Base-by-base conservation (phyloP, 768 basidiomycete genomes). In the Boletus barrowsii region DNA sequence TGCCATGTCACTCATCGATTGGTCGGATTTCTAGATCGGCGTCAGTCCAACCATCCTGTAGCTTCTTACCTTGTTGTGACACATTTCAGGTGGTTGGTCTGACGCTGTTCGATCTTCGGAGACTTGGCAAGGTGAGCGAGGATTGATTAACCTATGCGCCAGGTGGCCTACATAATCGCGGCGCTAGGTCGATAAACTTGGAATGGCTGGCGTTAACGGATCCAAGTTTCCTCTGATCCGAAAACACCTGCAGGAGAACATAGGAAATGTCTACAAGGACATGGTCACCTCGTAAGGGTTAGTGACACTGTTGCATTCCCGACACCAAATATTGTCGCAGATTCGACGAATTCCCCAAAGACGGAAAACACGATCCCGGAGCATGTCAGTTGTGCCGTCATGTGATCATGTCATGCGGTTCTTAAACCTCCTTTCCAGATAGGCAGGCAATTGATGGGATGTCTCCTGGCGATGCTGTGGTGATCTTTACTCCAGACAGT, bases 401-500 rank as follows among this genome's bases (percentile, higher is more conserved):
- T 52, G 39, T 35, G 41, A 44, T 54, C 48, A 44, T 46, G 49
- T 33, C 10, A 51, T 54, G 11, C 39, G 36, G 18, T 10, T 10
- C 50, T 55, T 17, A 58, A 29, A 13, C 49, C 14, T 24, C 20
- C 36, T 11, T 49, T n/a, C n/a, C 63, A 93, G 91, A 93, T 74
- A 93, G 89, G 69, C 71, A 69, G 15, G 91, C 92, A 37, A 92
- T 96, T 50, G 83, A 90, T 70, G 77, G 80, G 50, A 75, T 94
- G 64, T 79, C 81, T 11, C 79, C 88, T 10, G 92, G 93, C 22
- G 88, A 92, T 59, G 93, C 93, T n/a, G 86, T 91, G 46, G 87
- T 94, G 62, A 86, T 96, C 58, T 96, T 96, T 71, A 96, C 93
- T 4, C 94, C 93, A 4, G 93, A 95, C 67, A 87, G 90, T 87